Conservation (phyloP, 768 basidiomycete genomes). For the Clitopilus hobsonii region DNA sequence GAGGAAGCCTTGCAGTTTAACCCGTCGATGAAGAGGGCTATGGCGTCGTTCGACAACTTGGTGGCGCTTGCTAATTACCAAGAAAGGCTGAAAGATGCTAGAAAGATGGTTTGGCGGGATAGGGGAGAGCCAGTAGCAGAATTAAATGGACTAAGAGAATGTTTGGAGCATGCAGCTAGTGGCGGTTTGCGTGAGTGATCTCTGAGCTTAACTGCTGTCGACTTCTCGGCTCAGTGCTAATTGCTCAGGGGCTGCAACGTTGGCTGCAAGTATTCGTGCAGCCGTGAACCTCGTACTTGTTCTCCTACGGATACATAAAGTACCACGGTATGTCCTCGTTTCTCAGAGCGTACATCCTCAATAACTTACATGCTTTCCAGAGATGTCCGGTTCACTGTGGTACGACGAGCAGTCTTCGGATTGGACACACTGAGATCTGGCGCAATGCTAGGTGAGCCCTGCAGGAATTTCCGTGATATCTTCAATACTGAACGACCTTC, state of each 20-base stretch:
- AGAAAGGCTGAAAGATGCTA: slow-evolving; percentile 65
- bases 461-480: neutral
- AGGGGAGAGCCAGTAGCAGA: slow-evolving; percentile 72
- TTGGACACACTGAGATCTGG: slow-evolving; percentile 80
- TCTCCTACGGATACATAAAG: slow-evolving; percentile 63
- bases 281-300: slow-evolving; percentile 79
- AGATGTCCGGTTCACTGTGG: slow-evolving; percentile 54
- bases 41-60: slow-evolving; percentile 79
- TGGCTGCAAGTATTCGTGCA: slow-evolving; percentile 81
- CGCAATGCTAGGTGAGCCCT: slow-evolving; percentile 70
- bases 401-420: slow-evolving; percentile 83
- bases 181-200: slow-evolving; percentile 66
- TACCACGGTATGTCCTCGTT: slow-evolving; percentile 50
- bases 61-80: slow-evolving; percentile 83
- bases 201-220: neutral
- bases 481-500: neutral
- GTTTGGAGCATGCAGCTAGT: slow-evolving; percentile 62
- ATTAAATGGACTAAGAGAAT: slow-evolving; percentile 56
- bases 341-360: neutral
- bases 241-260: slow-evolving; percentile 64
- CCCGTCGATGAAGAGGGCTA: slow-evolving; percentile 40
- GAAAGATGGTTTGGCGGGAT: slow-evolving; percentile 81
- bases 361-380: slow-evolving; percentile 27
- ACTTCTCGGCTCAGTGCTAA: neutral
- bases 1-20: slow-evolving; percentile 39